Evolutionary conservation across 2,329 filamentous ascomycete species (phyloP).

Genomic region (Epichloe uncinata): DNA sequence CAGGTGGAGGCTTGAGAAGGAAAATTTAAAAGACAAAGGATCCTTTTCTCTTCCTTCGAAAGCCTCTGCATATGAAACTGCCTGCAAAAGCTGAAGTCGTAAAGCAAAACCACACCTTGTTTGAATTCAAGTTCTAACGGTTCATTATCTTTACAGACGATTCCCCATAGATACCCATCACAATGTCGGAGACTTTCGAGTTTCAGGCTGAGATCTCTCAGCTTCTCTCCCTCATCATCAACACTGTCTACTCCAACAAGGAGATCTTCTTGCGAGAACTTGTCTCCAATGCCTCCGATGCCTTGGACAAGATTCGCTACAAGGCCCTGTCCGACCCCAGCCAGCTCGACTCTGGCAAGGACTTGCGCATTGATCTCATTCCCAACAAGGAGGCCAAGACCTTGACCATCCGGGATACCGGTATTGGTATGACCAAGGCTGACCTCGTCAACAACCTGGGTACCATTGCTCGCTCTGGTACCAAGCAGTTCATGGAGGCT

Average conservation of each 20-base stretch:
- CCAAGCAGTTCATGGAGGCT: slow-evolving; percentile 99
- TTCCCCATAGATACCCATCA: slow-evolving; percentile 32
- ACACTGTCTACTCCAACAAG: slow-evolving; percentile 99
- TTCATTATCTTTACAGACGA: slow-evolving; percentile 8
- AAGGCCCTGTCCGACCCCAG: slow-evolving; percentile 91
- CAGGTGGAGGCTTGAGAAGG: neutral
- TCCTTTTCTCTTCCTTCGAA: neutral
- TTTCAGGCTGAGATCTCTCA: slow-evolving; percentile 99
- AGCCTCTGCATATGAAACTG: neutral
- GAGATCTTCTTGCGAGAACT: slow-evolving; percentile 99
- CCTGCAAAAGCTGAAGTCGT: neutral
- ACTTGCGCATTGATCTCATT: slow-evolving; percentile 97
- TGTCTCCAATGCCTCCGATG: slow-evolving; percentile 97
- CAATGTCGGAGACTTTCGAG: slow-evolving; percentile 97
- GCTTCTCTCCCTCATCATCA: slow-evolving; percentile 98
- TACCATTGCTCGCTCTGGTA: slow-evolving; percentile 97
- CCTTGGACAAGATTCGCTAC: slow-evolving; percentile 99
- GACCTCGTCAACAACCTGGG: slow-evolving; percentile 99
- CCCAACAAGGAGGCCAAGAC: slow-evolving; percentile 97
- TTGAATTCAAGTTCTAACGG: neutral
- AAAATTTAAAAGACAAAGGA: neutral
- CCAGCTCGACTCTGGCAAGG: slow-evolving; percentile 96
- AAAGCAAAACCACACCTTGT: neutral
- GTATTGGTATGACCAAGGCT: slow-evolving; percentile 99
- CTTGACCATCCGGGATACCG: slow-evolving; percentile 89